Evolutionary conservation across 805 yeast species (phyloP).

Genomic region (Lachancea cidri): DNA sequence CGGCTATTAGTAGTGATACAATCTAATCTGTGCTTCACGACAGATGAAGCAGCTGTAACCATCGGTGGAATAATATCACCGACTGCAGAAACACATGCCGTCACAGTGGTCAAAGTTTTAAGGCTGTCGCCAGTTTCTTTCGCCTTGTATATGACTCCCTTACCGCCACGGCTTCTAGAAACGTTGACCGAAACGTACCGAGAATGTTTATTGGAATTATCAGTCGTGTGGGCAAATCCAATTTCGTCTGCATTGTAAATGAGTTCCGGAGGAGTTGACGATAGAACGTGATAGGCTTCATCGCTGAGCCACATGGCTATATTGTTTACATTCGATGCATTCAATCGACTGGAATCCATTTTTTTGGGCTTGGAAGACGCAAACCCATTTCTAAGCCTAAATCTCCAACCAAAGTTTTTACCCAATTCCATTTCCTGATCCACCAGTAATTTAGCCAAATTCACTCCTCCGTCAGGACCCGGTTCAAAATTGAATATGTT

Average conservation of each 20-base stretch:
- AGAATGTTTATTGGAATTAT: slow-evolving; percentile 3
- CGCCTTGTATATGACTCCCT: slow-evolving; percentile 6
- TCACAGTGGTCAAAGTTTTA: slow-evolving; percentile 7
- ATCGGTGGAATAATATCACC: slow-evolving; percentile 7
- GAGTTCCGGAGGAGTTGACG: slow-evolving; percentile 6
- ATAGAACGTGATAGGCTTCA: slow-evolving; percentile 4
- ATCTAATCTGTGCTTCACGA: slow-evolving; percentile 3
- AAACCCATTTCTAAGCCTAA: slow-evolving; percentile 7
- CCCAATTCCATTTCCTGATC: slow-evolving; percentile 6
- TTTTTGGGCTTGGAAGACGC: slow-evolving; percentile 6
- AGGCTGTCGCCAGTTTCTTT: slow-evolving; percentile 3
- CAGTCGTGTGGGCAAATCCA: slow-evolving; percentile 7
- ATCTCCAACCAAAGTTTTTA: slow-evolving; percentile 8
- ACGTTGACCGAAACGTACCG: slow-evolving; percentile 5
- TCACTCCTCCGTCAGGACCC: slow-evolving; percentile 2
- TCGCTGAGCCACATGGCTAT: slow-evolving; percentile 10
- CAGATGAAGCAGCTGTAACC: slow-evolving; percentile 8
- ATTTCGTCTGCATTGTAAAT: slow-evolving; percentile 9
- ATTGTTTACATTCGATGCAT: slow-evolving; percentile 8
- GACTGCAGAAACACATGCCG: slow-evolving; percentile 10
- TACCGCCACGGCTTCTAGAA: not conserved
- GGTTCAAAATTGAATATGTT: not conserved
- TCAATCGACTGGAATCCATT: slow-evolving; percentile 6
- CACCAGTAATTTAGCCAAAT: slow-evolving; percentile 1
- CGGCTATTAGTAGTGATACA: slow-evolving; percentile 6